A percentile compares a stretch with the other conserved stretches of the same genome.
Conservation (phyloP, 1,284 basidiomycete species). For the Inonotus hispidus region DNA sequence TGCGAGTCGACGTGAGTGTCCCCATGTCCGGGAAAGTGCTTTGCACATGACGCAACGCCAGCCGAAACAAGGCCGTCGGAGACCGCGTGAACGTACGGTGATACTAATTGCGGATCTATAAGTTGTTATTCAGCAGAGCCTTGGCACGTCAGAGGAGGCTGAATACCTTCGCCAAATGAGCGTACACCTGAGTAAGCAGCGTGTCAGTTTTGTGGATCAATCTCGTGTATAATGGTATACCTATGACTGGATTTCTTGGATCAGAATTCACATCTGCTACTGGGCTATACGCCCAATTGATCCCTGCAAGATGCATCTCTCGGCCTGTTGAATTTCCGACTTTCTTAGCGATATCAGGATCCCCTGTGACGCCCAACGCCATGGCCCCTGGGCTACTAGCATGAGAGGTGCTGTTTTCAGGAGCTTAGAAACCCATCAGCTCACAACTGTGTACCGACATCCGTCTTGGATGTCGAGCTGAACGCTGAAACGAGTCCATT, state of each 20-base stretch:
- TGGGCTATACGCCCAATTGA: conserved; percentile 66
- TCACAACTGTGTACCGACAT: conserved; percentile 62
- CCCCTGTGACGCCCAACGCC: conserved; percentile 56
- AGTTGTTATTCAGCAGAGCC: neutral
- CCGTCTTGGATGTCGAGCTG: conserved; percentile 33
- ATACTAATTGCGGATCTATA: conserved; percentile 49
- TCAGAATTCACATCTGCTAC: conserved; percentile 69
- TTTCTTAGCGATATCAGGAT: conserved; percentile 38
- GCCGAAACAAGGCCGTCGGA: conserved; percentile 41
- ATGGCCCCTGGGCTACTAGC: conserved; percentile 60
- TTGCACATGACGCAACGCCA: conserved; percentile 53
- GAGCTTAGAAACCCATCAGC: conserved; percentile 23
- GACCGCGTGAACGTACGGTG: conserved; percentile 42
- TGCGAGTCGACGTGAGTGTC: conserved; percentile 69
- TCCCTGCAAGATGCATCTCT: conserved; percentile 55
- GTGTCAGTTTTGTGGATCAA: neutral
- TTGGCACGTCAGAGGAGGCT: neutral
- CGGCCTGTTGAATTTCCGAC: conserved; percentile 45
- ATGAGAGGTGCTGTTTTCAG: neutral
- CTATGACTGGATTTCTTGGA: conserved; percentile 62
- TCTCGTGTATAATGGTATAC: conserved; percentile 31
- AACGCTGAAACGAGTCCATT: conserved; percentile 65
- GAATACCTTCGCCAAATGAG: conserved; percentile 60
- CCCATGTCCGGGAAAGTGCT: conserved; percentile 71
- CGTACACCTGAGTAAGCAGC: conserved; percentile 44